Percentiles rank a stretch among this genome's conserved stretches.
Conservation (phyloP, 805 yeast species). For the Kluyveromyces lactis region DNA sequence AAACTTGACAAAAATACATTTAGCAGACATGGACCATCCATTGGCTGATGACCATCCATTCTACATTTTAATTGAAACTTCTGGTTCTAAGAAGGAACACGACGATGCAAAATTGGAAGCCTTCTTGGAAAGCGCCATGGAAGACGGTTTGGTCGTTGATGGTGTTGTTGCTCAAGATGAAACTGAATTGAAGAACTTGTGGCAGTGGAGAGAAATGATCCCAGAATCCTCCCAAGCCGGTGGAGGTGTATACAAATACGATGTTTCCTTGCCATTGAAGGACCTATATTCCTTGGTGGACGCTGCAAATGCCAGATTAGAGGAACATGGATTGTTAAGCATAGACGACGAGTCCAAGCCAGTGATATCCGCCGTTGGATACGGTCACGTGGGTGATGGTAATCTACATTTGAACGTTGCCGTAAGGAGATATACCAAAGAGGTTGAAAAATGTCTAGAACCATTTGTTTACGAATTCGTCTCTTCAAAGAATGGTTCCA, state of each 20-base stretch:
- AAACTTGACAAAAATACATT: constrained; percentile 50
- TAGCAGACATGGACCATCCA: constrained; percentile 57
- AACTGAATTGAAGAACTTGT: constrained; percentile 69
- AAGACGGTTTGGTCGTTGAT: constrained; percentile 73
- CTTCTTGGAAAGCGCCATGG: constrained; percentile 80
- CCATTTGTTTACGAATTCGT: constrained; percentile 96
- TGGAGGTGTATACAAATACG: constrained; percentile 97
- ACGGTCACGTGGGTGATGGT: constrained; percentile 98
- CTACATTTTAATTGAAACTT: constrained; percentile 85
- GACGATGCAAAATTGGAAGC: constrained; percentile 84
- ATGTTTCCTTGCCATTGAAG: constrained; percentile 81
- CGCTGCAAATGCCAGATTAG: constrained; percentile 58
- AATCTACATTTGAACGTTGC: constrained; percentile 91
- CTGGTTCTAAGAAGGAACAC: constrained; percentile 92
- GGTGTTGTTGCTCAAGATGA: constrained; percentile 97
- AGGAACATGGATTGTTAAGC: constrained; percentile 50
- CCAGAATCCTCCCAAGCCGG: constrained; percentile 79
- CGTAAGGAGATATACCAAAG: constrained; percentile 72
- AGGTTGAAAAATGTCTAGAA: constrained; percentile 73
- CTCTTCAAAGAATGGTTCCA: constrained; percentile 61
- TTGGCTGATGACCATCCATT: constrained; percentile 79
- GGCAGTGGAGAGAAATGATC: constrained; percentile 95
- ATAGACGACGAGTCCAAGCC: constrained; percentile 53
- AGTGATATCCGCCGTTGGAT: constrained; percentile 84
- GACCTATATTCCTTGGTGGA: constrained; percentile 77